Conservation (phyloP, 208 protist genomes). For the Balamuthia mandrillaris region DNA sequence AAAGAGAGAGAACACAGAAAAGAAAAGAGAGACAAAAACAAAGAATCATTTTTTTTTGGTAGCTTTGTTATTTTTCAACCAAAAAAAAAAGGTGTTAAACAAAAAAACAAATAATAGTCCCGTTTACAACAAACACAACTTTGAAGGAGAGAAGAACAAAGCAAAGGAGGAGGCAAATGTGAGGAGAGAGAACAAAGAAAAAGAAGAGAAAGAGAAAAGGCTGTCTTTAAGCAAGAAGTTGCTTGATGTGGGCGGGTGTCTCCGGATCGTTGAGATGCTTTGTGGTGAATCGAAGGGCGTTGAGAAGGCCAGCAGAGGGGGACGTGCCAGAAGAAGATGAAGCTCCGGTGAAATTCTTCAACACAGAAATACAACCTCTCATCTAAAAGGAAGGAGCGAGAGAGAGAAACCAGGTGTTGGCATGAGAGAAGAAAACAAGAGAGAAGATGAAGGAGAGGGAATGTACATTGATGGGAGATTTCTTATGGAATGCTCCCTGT, state of each 20-base stretch:
- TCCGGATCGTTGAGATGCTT: constrained; percentile 72
- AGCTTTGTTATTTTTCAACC: too few relatives aligned
- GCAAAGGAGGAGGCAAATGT: not conserved
- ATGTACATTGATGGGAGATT: constrained; percentile 68
- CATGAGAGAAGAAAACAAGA: not conserved
- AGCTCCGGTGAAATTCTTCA: constrained; percentile 42
- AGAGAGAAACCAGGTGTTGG: not conserved
- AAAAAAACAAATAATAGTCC: too few relatives aligned
- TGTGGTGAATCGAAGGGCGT: constrained; percentile 74
- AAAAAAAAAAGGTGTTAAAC: too few relatives aligned
- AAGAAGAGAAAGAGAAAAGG: not conserved
- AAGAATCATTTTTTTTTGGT: too few relatives aligned
- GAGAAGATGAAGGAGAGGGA: not conserved
- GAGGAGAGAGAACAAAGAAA: not conserved
- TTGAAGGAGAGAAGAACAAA: too few relatives aligned
- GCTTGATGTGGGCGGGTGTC: constrained; percentile 69
- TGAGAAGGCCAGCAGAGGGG: constrained; percentile 66
- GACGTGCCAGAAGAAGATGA: not conserved
- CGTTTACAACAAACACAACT: too few relatives aligned
- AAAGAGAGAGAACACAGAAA: too few relatives aligned
- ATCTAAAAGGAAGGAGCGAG: too few relatives aligned
- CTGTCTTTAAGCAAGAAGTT: constrained; percentile 55
- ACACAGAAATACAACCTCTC: constrained; percentile 52
- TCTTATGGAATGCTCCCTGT: constrained; percentile 72
- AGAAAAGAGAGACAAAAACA: too few relatives aligned